phyloP scores from a whole-genome alignment of 345 rosid genomes.

The Brassica nigra region DNA sequence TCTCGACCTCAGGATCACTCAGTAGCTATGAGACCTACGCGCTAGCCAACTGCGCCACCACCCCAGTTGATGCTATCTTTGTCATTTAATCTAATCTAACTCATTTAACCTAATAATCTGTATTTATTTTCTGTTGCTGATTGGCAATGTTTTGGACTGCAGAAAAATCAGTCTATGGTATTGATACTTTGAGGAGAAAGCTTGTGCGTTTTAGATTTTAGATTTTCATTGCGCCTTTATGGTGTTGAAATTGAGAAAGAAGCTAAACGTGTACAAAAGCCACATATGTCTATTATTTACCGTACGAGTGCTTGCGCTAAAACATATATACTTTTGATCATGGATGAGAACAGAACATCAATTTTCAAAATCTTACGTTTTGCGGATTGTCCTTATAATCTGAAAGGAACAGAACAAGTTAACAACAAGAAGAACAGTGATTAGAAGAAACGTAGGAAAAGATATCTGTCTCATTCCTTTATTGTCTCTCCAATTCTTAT shows the following conservation, averaged over 20 bases:
- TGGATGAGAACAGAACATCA: not conserved
- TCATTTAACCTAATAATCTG: not conserved
- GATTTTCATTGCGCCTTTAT: not conserved
- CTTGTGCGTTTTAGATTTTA: not conserved
- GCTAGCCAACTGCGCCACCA: slow-evolving; percentile 99
- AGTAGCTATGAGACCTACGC: slow-evolving; percentile 92
- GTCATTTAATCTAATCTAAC: not conserved
- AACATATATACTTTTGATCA: not conserved
- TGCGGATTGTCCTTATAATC: not conserved
- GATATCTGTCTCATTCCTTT: slow-evolving; percentile 24
- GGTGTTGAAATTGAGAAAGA: not conserved
- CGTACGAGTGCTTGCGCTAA: not conserved
- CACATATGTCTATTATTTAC: not conserved
- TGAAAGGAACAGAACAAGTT: slow-evolving; percentile 10
- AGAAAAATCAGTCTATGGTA: not conserved
- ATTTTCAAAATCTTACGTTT: slow-evolving; percentile 7
- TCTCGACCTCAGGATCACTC: slow-evolving; percentile 98
- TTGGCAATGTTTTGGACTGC: not conserved
- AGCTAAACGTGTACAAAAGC: not conserved
- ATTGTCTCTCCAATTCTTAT: slow-evolving; percentile 32
- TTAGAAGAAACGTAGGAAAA: slow-evolving; percentile 17
- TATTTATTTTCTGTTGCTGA: not conserved
- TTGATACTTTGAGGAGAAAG: not conserved
- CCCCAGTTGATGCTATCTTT: slow-evolving; percentile 41
- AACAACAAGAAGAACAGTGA: slow-evolving; percentile 5